Percentiles rank a stretch among this genome's conserved stretches.
These are phyloP conservation scores for Eucalyptus brandiana DNA, from an alignment of 345 rosid genomes.

Conservation along the genomic window DNA sequence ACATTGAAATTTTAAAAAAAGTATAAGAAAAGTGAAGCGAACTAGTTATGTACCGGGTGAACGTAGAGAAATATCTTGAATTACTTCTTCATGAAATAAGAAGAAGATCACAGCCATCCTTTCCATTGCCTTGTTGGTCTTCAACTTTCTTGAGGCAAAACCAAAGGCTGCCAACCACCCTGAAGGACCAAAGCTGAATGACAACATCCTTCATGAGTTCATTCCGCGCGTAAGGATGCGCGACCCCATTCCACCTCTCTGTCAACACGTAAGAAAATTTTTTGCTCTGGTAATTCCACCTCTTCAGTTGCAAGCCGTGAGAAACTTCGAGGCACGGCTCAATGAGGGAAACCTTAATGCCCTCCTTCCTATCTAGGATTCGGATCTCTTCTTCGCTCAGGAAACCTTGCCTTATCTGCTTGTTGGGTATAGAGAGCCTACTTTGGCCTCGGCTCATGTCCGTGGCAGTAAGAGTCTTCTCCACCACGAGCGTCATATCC, in stretches of 20 bases:
- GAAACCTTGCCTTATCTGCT: background rate
- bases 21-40: background rate
- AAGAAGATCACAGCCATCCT: background rate
- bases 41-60: fast-evolving
- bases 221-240: background rate
- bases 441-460: background rate
- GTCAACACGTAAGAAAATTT: background rate
- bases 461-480: background rate
- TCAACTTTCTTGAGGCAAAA: background rate
- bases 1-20: background rate
- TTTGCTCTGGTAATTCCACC: background rate
- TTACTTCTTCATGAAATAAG: background rate
- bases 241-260: background rate
- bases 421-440: background rate
- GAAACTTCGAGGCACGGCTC: background rate
- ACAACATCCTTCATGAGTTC: background rate
- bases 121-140: background rate
- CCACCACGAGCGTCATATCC: background rate
- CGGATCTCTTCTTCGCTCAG: background rate
- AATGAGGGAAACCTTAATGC: background rate
- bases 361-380: background rate
- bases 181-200: background rate
- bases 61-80: background rate
- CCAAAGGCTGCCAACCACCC: background rate
- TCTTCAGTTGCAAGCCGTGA: background rate